Percentiles rank a stretch among this genome's conserved stretches.
Evolutionary conservation across 192 early-diverging fungal genomes (phyloP).

Genomic region (Coemansia javaensis): DNA sequence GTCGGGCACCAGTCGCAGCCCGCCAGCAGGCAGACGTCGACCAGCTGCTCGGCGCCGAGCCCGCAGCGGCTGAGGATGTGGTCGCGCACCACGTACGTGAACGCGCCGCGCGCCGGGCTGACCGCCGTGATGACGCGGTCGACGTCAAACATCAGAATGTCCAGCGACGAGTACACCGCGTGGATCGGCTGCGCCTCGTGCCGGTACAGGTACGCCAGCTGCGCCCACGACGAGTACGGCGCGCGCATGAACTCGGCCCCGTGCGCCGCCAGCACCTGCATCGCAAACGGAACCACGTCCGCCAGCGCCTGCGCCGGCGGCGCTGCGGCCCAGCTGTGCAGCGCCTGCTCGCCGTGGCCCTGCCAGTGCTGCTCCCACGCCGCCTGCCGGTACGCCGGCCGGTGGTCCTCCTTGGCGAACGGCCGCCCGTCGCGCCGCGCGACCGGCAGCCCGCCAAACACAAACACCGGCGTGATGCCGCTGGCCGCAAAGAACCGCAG

Average conservation of each 20-base stretch:
- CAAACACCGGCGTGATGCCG: conserved; percentile 70
- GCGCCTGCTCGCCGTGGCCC: conserved; percentile 56
- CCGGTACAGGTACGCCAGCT: conserved; percentile 68
- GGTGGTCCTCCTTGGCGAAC: conserved; percentile 59
- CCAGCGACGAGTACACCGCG: conserved; percentile 66
- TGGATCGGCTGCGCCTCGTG: conserved; percentile 68
- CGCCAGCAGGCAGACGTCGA: conserved; percentile 76
- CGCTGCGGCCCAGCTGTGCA: conserved; percentile 53
- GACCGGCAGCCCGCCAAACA: conserved; percentile 68
- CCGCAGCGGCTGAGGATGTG: conserved; percentile 55
- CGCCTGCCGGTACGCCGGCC: conserved; percentile 55
- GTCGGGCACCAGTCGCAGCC: conserved; percentile 72
- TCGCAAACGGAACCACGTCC: conserved; percentile 62
- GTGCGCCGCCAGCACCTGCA: conserved; percentile 63
- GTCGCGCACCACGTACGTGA: conserved; percentile 61
- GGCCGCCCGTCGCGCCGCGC: conserved; percentile 64
- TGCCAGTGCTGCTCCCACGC: conserved; percentile 69
- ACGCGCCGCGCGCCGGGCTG: conserved; percentile 61
- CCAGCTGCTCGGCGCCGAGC: conserved; percentile 63
- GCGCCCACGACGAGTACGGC: conserved; percentile 74
- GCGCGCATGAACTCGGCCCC: conserved; percentile 72
- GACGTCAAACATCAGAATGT: conserved; percentile 71
- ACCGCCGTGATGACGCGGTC: conserved; percentile 65
- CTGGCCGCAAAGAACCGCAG: conserved; percentile 52
- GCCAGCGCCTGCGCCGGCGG: conserved; percentile 54